Base-by-base conservation (phyloP, 768 basidiomycete genomes). In the Vararia minispora region DNA sequence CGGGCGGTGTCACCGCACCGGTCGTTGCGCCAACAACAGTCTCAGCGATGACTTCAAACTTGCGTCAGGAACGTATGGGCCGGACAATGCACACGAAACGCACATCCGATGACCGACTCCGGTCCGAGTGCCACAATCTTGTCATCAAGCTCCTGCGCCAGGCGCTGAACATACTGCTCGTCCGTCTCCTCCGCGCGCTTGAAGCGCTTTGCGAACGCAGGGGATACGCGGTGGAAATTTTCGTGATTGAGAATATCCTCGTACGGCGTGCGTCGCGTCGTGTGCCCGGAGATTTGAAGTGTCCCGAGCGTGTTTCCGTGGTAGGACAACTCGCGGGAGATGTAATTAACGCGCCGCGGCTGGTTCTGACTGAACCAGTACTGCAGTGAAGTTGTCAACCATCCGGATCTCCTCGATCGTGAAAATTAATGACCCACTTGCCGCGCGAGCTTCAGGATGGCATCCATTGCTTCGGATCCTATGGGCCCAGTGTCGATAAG, bases 381-480 rank as follows among this genome's bases (percentile, higher is more conserved):
- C 78, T 86, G 47, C 18, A 13, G 23, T 28, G 22, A 32, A 4
- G 31, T 20, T 7, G 35, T 42, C 30, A 40, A 36, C 35, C 14
- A 39, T 37, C 21, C 10, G 21, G 27, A 12, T 10, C 6, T 0
- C 29, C 14, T 22, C 22, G 18, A 20, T 23, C 13, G 14, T 16
- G 12, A 28, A 37, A 12, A 29, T n/a, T n/a, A n/a, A 37, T 14
- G 16, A 48, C 60, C 11, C 52, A 82, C 80, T 64, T 89, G 87
- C 50, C 79, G 72, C 22, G 78, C 74, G 2, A 87, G 68, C 58
- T 92, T 92, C 39, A 90, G 66, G n/a, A 75, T 79, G 41, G 74
- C 71, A 46, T 92, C 89, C 81, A 89, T 84, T 0, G 88, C 87
- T 57, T 92, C 89, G 2, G 87, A 81, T 33, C 87, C 86, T 88